Evolutionary conservation across 2,329 filamentous ascomycete genomes (phyloP).

Genomic region (Fusarium proliferatum): DNA sequence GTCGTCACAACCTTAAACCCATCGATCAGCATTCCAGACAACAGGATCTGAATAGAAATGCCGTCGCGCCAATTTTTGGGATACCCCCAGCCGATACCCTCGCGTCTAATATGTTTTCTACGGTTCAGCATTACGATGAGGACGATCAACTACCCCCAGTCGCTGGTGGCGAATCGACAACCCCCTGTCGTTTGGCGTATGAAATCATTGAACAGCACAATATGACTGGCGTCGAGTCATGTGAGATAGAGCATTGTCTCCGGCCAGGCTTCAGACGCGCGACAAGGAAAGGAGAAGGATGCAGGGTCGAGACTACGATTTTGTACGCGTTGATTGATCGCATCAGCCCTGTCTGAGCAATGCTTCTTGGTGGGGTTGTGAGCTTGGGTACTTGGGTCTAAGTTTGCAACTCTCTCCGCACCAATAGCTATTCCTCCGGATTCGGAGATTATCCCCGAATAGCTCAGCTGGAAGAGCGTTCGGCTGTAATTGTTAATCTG

Average conservation of each 20-base stretch:
- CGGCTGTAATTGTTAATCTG: slow-evolving; percentile 3
- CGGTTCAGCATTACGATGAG: neutral
- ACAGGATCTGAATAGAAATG: neutral
- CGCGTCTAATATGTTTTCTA: neutral
- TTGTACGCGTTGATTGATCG: slow-evolving; percentile 21
- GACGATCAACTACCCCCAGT: neutral
- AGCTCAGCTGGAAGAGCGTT: slow-evolving; percentile 5
- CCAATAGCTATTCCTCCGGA: slow-evolving; percentile 1
- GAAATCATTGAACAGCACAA: slow-evolving; percentile 20
- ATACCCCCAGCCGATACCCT: fast-evolving
- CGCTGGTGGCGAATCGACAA: slow-evolving; percentile 9
- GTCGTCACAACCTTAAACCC: no score
- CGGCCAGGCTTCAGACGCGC: slow-evolving; percentile 15
- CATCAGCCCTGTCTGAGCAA: neutral
- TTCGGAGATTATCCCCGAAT: slow-evolving; percentile 1
- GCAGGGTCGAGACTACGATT: slow-evolving; percentile 22
- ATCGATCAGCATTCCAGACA: neutral
- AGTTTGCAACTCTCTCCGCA: fast-evolving
- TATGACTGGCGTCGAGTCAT: neutral
- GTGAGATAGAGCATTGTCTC: neutral
- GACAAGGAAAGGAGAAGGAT: neutral
- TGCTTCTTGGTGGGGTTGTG: no score
- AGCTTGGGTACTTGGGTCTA: neutral
- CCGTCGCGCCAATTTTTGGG: fast-evolving
- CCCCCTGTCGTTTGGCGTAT: slow-evolving; percentile 14